These are phyloP conservation scores for Phaeomoniella chlamydospora DNA, from an alignment of 2,329 filamentous ascomycete species.

Conservation along the genomic window DNA sequence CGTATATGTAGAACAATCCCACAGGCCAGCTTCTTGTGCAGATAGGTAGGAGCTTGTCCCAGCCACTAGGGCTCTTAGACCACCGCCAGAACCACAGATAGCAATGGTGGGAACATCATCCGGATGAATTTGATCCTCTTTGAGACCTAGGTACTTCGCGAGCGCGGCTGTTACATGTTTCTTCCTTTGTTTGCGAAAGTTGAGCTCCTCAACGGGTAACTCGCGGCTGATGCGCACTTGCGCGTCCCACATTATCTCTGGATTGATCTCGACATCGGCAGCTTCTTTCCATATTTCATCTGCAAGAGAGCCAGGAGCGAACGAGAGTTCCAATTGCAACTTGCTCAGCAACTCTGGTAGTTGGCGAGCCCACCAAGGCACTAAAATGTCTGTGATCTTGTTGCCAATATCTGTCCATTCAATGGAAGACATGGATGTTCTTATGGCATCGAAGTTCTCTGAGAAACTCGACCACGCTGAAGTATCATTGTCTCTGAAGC, in stretches of 20 bases:
- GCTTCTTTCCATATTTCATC: conserved; percentile 91
- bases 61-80: conserved; percentile 76
- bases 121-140: conserved; percentile 70
- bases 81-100: conserved; percentile 87
- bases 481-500: conserved; percentile 14
- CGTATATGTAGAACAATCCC: conserved; percentile 89
- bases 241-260: conserved; percentile 74
- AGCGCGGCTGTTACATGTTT: conserved; percentile 56
- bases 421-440: conserved; percentile 22
- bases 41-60: conserved; percentile 79
- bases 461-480: conserved; percentile 37
- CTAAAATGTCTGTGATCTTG: conserved; percentile 52
- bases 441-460: conserved; percentile 23
- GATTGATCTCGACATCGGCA: conserved; percentile 67
- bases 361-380: conserved; percentile 69
- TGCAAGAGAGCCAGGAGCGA: conserved; percentile 75
- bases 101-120: conserved; percentile 90
- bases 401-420: conserved; percentile 31
- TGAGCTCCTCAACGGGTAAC: conserved; percentile 70
- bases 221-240: conserved; percentile 67
- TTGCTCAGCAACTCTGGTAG: conserved; percentile 68
- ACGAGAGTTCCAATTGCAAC: conserved; percentile 73
- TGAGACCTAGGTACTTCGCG: conserved; percentile 65
- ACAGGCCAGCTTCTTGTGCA: conserved; percentile 70
- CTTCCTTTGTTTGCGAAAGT: conserved; percentile 56